phyloP scores from a whole-genome alignment of 805 yeast species.

The Hagleromyces aurorensis region DNA sequence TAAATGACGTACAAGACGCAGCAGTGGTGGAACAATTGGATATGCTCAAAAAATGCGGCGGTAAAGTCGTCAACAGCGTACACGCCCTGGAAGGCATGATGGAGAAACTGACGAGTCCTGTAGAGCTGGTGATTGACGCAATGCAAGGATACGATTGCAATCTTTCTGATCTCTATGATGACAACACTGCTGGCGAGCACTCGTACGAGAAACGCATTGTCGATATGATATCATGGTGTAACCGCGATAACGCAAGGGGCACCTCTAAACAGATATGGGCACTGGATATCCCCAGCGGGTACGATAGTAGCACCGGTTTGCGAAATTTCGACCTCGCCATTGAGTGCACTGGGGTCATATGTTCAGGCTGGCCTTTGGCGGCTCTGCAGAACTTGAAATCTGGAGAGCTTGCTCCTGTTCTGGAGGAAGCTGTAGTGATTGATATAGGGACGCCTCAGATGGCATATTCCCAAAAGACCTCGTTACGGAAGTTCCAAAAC shows the following conservation, averaged over 20 bases:
- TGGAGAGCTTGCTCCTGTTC: slow-evolving; percentile 5
- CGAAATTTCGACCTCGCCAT: slow-evolving; percentile 32
- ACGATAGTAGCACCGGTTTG: slow-evolving; percentile 73
- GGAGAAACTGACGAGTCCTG: slow-evolving; percentile 55
- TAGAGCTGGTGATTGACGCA: slow-evolving; percentile 75
- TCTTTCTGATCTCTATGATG: slow-evolving; percentile 39
- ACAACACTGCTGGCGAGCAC: slow-evolving; percentile 20
- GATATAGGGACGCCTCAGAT: slow-evolving; percentile 66
- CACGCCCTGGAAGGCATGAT: slow-evolving; percentile 33
- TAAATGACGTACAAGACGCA: slow-evolving; percentile 23
- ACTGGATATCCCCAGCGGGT: slow-evolving; percentile 74
- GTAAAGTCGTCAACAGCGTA: slow-evolving; percentile 45
- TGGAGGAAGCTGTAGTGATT: slow-evolving; percentile 43
- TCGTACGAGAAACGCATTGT: slow-evolving; percentile 23
- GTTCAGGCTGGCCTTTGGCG: slow-evolving; percentile 66
- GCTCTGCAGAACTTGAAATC: slow-evolving; percentile 36
- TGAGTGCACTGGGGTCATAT: slow-evolving; percentile 50
- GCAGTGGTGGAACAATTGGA: slow-evolving; percentile 42
- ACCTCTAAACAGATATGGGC: slow-evolving; percentile 36
- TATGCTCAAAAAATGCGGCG: slow-evolving; percentile 55
- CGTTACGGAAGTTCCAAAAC: slow-evolving; percentile 41
- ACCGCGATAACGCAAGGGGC: slow-evolving; percentile 19
- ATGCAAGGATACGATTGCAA: slow-evolving; percentile 76
- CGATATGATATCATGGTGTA: slow-evolving; percentile 60
- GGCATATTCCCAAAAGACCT: slow-evolving; percentile 36